A percentile compares a stretch with the other conserved stretches of the same genome.
These are phyloP conservation scores for Zygotorulaspora sp. DNA, from an alignment of 805 yeast species.

Conservation along the genomic window DNA sequence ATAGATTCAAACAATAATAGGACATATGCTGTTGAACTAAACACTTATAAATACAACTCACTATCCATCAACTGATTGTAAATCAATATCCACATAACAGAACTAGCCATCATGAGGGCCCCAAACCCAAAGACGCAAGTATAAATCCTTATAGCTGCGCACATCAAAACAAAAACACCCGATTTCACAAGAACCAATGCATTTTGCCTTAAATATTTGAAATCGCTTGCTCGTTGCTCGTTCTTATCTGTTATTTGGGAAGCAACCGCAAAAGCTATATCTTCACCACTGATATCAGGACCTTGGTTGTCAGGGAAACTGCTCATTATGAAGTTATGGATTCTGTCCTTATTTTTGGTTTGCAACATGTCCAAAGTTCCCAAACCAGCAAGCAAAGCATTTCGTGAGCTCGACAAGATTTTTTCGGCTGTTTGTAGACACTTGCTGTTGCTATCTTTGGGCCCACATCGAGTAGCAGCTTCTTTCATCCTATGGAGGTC, in stretches of 20 bases:
- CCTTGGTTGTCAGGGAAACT: background rate
- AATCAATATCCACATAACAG: constrained; percentile 13
- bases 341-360: background rate
- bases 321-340: constrained; percentile 1
- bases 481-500: background rate
- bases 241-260: constrained; percentile 2
- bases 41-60: background rate
- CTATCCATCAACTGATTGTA: constrained; percentile 11
- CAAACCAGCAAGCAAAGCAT: constrained; percentile 4
- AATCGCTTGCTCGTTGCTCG: constrained; percentile 5
- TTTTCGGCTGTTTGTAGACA: no score
- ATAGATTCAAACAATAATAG: background rate
- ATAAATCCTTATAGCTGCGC: constrained; percentile 10
- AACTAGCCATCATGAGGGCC: constrained; percentile 9
- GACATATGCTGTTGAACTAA: background rate
- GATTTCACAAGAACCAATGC: constrained; percentile 8
- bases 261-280: constrained; percentile 3
- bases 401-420: background rate
- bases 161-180: constrained; percentile 13
- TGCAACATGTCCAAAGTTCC: constrained; percentile 3
- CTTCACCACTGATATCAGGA: background rate
- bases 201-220: constrained; percentile 11
- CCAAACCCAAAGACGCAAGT: constrained; percentile 13
- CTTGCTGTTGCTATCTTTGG: no score
- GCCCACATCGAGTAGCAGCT: no score